Evolutionary conservation across 495 filamentous ascomycete species (phyloP), one percentile per base, ranked within the genome.

Genomic region (Hamigera avellanea): DNA sequence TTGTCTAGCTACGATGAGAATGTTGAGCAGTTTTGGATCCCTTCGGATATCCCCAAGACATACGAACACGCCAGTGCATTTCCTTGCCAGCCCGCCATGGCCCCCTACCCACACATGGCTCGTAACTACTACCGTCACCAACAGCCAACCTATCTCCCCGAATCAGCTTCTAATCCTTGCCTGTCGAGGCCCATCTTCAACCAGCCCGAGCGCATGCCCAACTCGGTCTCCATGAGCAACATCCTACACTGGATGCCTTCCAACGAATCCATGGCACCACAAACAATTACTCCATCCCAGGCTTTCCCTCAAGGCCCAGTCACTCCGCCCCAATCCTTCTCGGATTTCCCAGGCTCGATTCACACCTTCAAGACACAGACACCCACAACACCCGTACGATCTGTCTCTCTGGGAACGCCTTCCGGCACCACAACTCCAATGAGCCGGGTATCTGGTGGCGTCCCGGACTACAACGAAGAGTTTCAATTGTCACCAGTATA

Each of bases 161-260:
- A 64, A 28, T 66, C 61, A 3, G 50, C 52, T 6, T 60, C 64
- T 23, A 66, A 66, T 17, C 61, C 61, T 0, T 67, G 62, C 26
- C 35, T 66, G 19, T 66, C 64, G 15, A 52, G 60, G n/a, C 49
- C 64, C 0, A 67, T 67, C 33, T 66, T 67, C 41, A 57, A 53
- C 32, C 61, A 64, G 25, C 46, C 51, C 2, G 64, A 66, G 35
- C 54, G 60, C 1, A 33, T 67, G 2, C 45, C 62, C 2, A 59
- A 55, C 18, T 65, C 61, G 2, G 55, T 56, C 19, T 66, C 64
- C n/a, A 64, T 66, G 60, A 43, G 46, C 8, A 64, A 63, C 38
- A 63, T 66, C 55, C 40, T 60, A 12, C 51, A 50, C 1, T 67
- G 61, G 60, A 63, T 66, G 54, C 51, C 52, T 2, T 43, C 57